Evolutionary conservation across 768 basidiomycete species (phyloP).

Genomic region (Mycena filopes): DNA sequence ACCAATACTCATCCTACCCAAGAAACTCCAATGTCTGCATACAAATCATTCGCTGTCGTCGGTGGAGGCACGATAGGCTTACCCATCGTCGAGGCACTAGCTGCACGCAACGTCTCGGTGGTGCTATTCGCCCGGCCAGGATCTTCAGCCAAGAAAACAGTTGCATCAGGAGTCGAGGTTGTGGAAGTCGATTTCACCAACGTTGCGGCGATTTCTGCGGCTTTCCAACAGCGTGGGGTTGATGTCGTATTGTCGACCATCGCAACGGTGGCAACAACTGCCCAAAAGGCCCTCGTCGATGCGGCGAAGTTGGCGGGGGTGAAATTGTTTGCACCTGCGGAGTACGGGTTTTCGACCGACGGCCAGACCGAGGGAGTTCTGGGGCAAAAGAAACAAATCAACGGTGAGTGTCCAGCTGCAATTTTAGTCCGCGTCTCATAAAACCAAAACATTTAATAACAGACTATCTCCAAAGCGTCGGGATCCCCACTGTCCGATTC

Average conservation of each 20-base stretch:
- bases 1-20: not conserved
- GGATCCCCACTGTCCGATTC: slow-evolving; percentile 42
- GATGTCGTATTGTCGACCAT: slow-evolving; percentile 49
- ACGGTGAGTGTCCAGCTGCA: slow-evolving; percentile 32
- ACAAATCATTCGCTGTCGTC: slow-evolving; percentile 18
- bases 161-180: slow-evolving; percentile 36
- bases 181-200: slow-evolving; percentile 43
- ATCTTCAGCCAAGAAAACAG: slow-evolving; percentile 2
- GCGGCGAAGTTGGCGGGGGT: slow-evolving; percentile 50
- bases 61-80: slow-evolving; percentile 30
- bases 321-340: slow-evolving; percentile 51
- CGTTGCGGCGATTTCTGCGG: slow-evolving; percentile 36
- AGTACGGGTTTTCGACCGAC: slow-evolving; percentile 48
- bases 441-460: not conserved
- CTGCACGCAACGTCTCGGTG: slow-evolving; percentile 52
- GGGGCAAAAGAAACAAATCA: slow-evolving; percentile 41
- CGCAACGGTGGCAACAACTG: slow-evolving; percentile 35
- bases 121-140: slow-evolving; percentile 32
- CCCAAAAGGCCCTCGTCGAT: slow-evolving; percentile 42
- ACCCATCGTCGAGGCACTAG: slow-evolving; percentile 51
- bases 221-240: slow-evolving; percentile 42
- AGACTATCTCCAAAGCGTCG: slow-evolving; percentile 44
- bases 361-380: slow-evolving; percentile 42
- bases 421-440: not conserved
- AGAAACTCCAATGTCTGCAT: slow-evolving; percentile 6